Evolutionary conservation across 352 stramenopile species (phyloP), one percentile per base, ranked within the genome.

Genomic region (Pythium coloratum): DNA sequence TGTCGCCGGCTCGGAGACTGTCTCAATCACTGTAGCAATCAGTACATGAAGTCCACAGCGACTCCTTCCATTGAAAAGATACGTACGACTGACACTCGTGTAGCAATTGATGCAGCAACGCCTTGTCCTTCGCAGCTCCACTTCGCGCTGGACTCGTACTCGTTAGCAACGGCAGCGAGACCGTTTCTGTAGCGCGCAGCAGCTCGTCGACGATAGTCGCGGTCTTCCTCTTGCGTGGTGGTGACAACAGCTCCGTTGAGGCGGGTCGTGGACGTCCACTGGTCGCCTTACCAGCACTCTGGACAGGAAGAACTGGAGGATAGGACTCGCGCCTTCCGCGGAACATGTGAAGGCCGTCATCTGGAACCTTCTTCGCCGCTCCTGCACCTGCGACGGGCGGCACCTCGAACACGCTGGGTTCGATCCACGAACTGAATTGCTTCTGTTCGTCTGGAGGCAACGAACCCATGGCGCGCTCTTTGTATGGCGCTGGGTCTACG

Each of bases 261-360:
- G 18, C 46, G n/a, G 49, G 10, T 24, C 57, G 16, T 5, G 49
- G 58, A 16, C 59, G 50, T 24, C 7, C 44, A 18, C 16, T 51
- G 14, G 3, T 32, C 51, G 32, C 28, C 33, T 6, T 63, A 18
- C 1, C 57, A 7, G 59, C 9, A 2, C 20, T 10, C 32, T 60
- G 42, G 6, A 51, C 12, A 38, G 69, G 63, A 18, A 70, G 59
- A 8, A 72, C 51, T 10, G 61, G 56, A 3, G 63, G 64, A 12
- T 72, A 36, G 12, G 68, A 60, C 7, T 73, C 59, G 12, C 71
- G 66, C 8, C 71, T 64, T 13, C 72, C 73, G 32, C 77, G 72
- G 71, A 91, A 89, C 80, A 91, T 91, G 30, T 44, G 66, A 20
- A 91, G 50, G 33, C 82, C 77, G 24, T 42, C 75, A 53, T 91